Conservation (phyloP, 176 grass and related monocot species). For the Triticum aestivum region DNA sequence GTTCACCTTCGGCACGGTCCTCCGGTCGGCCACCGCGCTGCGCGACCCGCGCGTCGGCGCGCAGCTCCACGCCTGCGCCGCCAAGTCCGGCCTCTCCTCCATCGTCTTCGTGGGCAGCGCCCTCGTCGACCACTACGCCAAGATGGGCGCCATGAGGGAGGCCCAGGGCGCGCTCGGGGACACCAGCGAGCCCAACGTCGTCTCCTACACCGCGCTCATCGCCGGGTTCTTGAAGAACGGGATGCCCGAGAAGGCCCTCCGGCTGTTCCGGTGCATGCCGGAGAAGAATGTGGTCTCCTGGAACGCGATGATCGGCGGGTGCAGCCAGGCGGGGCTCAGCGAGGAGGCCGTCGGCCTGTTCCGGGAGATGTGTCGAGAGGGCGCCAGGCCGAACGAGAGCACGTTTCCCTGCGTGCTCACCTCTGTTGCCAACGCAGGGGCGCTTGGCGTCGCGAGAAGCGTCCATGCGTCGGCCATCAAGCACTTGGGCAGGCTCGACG, state of each 20-base stretch:
- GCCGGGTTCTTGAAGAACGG: constrained; percentile 58
- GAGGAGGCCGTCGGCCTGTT: constrained; percentile 65
- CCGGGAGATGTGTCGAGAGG: constrained; percentile 61
- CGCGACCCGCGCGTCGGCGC: constrained; percentile 36
- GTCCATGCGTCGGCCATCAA: constrained; percentile 82
- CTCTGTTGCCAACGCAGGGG: constrained; percentile 58
- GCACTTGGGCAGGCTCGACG: constrained; percentile 47
- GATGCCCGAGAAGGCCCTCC: constrained; percentile 44
- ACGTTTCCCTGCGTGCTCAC: constrained; percentile 68
- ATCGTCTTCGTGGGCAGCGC: constrained; percentile 78
- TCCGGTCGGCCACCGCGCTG: constrained; percentile 57
- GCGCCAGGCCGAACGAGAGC: constrained; percentile 45
- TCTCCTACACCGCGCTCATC: constrained; percentile 66
- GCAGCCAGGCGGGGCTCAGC: constrained; percentile 61
- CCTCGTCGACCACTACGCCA: constrained; percentile 76
- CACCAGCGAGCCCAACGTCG: constrained; percentile 63
- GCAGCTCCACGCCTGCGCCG: constrained; percentile 70
- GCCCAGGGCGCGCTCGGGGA: constrained; percentile 53
- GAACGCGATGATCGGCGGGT: constrained; percentile 79
- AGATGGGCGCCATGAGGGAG: constrained; percentile 62
- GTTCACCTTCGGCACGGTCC: constrained; percentile 77
- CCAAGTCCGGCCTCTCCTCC: constrained; percentile 67
- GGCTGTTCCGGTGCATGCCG: constrained; percentile 64
- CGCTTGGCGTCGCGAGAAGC: constrained; percentile 65
- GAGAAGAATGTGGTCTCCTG: constrained; percentile 75